Conservation (phyloP, 2,329 filamentous ascomycete genomes). For the Podosphaera fusca region DNA sequence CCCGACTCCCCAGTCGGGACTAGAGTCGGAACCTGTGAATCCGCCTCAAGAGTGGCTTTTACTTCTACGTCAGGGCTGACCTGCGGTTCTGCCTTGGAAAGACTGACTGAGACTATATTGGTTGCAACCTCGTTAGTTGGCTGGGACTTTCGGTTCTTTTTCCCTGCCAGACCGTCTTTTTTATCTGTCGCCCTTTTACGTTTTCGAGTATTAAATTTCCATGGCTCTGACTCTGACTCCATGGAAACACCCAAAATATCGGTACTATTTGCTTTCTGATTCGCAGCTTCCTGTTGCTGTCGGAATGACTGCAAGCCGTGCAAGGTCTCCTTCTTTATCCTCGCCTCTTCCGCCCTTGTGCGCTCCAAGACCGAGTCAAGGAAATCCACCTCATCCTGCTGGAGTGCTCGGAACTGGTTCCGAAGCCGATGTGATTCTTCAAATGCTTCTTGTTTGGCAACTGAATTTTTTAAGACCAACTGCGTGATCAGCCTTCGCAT, state of each 20-base stretch:
- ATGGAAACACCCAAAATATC: neutral
- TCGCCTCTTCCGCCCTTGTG: constrained; percentile 29
- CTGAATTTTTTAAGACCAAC: constrained; percentile 18
- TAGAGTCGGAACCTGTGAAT: too few relatives aligned
- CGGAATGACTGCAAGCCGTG: constrained; percentile 32
- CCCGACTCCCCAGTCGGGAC: too few relatives aligned
- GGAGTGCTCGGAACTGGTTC: constrained; percentile 56
- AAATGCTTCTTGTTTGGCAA: constrained; percentile 61
- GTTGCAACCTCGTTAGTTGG: too few relatives aligned
- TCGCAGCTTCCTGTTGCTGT: constrained; percentile 22
- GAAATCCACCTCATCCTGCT: constrained; percentile 61
- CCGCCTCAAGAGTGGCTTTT: too few relatives aligned
- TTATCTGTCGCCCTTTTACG: neutral
- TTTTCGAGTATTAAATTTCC: neutral
- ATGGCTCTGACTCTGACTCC: too few relatives aligned
- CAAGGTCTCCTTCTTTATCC: constrained; percentile 29
- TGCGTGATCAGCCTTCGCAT: neutral
- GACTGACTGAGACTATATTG: too few relatives aligned
- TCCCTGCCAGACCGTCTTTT: neutral
- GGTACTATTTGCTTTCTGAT: constrained; percentile 9
- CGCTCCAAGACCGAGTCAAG: constrained; percentile 33
- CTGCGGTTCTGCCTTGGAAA: too few relatives aligned
- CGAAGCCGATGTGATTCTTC: constrained; percentile 48
- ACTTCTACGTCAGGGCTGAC: too few relatives aligned
- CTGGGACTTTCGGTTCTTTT: neutral